Conservation (phyloP, 2,329 filamentous ascomycete species). For the Metarhizium album region DNA sequence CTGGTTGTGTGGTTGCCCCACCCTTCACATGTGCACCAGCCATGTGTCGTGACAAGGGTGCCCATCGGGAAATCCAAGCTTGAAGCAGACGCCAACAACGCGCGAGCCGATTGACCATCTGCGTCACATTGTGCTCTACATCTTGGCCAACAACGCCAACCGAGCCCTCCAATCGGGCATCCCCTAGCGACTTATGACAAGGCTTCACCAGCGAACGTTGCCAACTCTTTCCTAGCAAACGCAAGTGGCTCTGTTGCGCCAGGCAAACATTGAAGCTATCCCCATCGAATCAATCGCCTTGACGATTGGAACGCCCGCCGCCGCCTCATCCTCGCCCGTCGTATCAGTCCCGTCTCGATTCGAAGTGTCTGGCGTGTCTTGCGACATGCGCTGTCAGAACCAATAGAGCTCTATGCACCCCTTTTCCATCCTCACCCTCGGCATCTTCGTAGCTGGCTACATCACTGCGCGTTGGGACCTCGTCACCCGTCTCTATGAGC, state of each 20-base stretch:
- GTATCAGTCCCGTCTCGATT: background rate
- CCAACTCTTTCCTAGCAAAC: no score
- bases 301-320: background rate
- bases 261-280: background rate
- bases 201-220: background rate
- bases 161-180: background rate
- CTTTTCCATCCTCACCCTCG: constrained; percentile 89
- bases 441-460: constrained; percentile 98
- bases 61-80: background rate
- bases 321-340: background rate
- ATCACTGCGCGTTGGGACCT: constrained; percentile 99
- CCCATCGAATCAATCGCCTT: background rate
- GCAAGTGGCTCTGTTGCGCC: background rate
- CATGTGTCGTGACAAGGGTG: constrained; percentile 1
- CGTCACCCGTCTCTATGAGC: constrained; percentile 90
- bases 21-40: constrained; percentile 1
- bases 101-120: background rate
- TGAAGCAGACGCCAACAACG: background rate
- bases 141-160: background rate
- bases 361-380: constrained; percentile 3
- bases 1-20: background rate
- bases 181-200: no score
- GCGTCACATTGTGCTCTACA: background rate
- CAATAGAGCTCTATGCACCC: constrained; percentile 74
- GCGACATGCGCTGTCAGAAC: constrained; percentile 32